Percentiles rank a stretch among this genome's conserved stretches.
phyloP scores from a whole-genome alignment of 805 yeast genomes.

The Candida insectalens region DNA sequence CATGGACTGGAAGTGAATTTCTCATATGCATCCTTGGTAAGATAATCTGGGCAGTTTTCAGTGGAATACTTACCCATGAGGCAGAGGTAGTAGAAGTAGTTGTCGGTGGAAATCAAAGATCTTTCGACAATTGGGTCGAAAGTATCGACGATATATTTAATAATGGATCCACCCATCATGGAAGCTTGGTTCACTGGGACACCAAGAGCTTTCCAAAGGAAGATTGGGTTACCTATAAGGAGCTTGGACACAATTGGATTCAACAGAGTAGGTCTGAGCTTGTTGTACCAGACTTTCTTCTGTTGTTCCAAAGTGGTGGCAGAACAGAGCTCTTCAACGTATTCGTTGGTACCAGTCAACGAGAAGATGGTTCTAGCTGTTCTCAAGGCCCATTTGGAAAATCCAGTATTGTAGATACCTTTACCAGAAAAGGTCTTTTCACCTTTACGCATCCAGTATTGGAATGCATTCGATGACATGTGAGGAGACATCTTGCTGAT shows the following conservation, averaged over 20 bases:
- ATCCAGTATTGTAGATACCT: slow-evolving; percentile 76
- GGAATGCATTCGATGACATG: slow-evolving; percentile 72
- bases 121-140: slow-evolving; percentile 64
- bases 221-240: slow-evolving; percentile 73
- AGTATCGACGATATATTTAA: slow-evolving; percentile 67
- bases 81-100: slow-evolving; percentile 69
- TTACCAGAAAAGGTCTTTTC: slow-evolving; percentile 46
- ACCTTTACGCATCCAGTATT: slow-evolving; percentile 68
- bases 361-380: slow-evolving; percentile 53
- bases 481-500: slow-evolving; percentile 52
- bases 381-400: slow-evolving; percentile 79
- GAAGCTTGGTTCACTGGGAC: slow-evolving; percentile 80
- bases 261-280: slow-evolving; percentile 60
- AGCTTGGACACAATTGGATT: slow-evolving; percentile 59
- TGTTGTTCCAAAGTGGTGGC: slow-evolving; percentile 56
- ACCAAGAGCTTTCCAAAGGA: slow-evolving; percentile 84
- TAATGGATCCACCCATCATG: slow-evolving; percentile 65
- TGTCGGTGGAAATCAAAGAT: slow-evolving; percentile 57
- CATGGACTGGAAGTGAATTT: slow-evolving; percentile 32
- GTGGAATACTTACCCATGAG: slow-evolving; percentile 51
- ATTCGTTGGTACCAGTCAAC: slow-evolving; percentile 39
- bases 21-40: slow-evolving; percentile 49
- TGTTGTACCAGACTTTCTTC: slow-evolving; percentile 48
- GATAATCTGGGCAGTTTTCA: slow-evolving; percentile 67
- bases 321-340: slow-evolving; percentile 46